phyloP scores from a whole-genome alignment of 495 filamentous ascomycete genomes.

The Xylaria scruposa region DNA sequence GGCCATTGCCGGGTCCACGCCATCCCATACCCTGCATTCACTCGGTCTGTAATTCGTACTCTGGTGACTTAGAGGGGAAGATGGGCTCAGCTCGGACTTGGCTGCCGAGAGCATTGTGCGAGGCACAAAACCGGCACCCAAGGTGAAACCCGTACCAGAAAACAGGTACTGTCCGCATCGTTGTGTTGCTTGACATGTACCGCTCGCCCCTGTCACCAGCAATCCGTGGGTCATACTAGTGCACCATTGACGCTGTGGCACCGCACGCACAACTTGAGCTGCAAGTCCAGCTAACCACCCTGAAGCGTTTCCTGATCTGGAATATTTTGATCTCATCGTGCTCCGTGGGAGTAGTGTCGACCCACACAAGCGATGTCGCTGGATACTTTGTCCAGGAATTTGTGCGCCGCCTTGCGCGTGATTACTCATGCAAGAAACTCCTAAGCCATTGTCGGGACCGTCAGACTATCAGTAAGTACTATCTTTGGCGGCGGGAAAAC shows the following conservation, averaged over 20 bases:
- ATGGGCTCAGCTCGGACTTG: neutral
- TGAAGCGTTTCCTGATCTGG: constrained; percentile 48
- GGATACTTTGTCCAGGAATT: constrained; percentile 55
- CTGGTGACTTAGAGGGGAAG: neutral
- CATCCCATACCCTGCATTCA: neutral
- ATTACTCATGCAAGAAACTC: constrained; percentile 51
- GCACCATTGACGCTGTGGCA: constrained; percentile 44
- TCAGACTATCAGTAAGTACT: constrained; percentile 48
- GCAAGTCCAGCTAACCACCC: constrained; percentile 49
- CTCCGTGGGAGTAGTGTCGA: constrained; percentile 56
- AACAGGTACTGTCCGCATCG: constrained; percentile 41
- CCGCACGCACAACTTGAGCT: constrained; percentile 40
- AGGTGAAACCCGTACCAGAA: constrained; percentile 20
- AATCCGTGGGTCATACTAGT: constrained; percentile 49
- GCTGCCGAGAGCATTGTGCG: neutral
- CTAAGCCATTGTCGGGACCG: constrained; percentile 58
- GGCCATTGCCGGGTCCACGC: neutral
- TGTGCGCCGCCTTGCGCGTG: constrained; percentile 44
- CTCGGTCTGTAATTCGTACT: neutral
- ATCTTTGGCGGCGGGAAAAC: constrained; percentile 53
- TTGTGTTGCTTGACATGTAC: constrained; percentile 55
- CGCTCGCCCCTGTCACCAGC: constrained; percentile 45
- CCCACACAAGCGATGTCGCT: constrained; percentile 48
- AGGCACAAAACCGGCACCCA: neutral
- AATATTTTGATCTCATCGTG: constrained; percentile 54